Evolutionary conservation across 345 rosid species (phyloP), one percentile per base, ranked within the genome.

Genomic region (Eucalyptus tenuipes): DNA sequence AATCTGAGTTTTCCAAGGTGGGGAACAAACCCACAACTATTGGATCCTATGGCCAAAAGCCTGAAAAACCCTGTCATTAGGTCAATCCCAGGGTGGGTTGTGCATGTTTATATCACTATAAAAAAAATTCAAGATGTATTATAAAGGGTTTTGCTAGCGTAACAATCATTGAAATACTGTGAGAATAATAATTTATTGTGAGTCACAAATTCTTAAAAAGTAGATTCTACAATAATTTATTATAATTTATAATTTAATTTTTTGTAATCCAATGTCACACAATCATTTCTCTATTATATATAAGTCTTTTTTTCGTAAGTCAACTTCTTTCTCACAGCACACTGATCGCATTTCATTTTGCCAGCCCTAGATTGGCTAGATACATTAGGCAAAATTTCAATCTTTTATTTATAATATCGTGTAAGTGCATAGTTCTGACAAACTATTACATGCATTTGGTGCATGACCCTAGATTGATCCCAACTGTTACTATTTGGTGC

Each of bases 361-460:
- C 25, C 81, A 18, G 81, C 44, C 81, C 25, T 2, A 18, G 12
- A 71, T 71, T 71, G 22, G 45, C 81, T 71, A 71, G 27, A 71
- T 71, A 71, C 45, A 18, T 18, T 37, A 71, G 81, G 45, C 25
- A 20, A 71, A 71, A 37, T 71, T 71, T 37, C 81, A 71, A 20
- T 71, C 24, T 71, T 7, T 71, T 71, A 71, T 71, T 71, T 71
- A 71, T 71, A 71, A 37, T 71, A 71, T 10, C 45, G 11, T 71
- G 81, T 37, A 61, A 27, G 8, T 71, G 81, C 81, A 33, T 71
- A 9, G 13, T 71, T 71, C 25, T 33, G 45, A 37, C 47, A 75
- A 75, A 75, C 82, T 75, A 75, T 75, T 29, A 37, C 27, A 75
- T 75, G 82, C 47, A 75, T 40, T 75, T 75, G 82, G 82, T 40